Base-by-base conservation (phyloP, 495 filamentous ascomycete genomes). In the Penicillium coprophilum region DNA sequence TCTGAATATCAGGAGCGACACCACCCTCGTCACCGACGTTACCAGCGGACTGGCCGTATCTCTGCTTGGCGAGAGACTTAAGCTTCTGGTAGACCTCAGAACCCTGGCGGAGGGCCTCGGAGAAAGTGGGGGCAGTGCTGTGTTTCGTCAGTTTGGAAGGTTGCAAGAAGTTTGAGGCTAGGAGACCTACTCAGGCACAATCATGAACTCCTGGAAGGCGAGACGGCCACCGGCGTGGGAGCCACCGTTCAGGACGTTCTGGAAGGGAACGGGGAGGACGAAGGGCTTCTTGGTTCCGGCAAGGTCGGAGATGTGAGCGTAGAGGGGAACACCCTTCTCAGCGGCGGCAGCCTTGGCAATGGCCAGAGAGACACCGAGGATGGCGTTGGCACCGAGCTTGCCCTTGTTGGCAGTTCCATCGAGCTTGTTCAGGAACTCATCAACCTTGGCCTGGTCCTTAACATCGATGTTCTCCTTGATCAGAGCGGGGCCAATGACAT, bases 181-280 rank as follows among this genome's bases (percentile, higher is more conserved):
- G 44, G 17, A n/a, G 46, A 78, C 84, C 72, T 76, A 87, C 86
- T 82, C 86, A 57, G 95, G 95, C 46, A 97, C 95, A 67, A 99
- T 96, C 95, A 99, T 99, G 86, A 99, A 99, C 77, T 99, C 95
- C 79, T 99, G 95, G 88, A 99, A 99, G 59, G 95, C 95, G 55
- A 99, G 82, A 74, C 94, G 91, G 68, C 95, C 95, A 84, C 95
- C 95, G 61, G 95, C 95, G 81, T 99, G 95, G 67, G 93, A 97
- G 71, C 94, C 94, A 79, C 95, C 95, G 78, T 99, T 99, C 58
- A 99, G 84, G 71, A 99, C 95, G 81, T 99, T 99, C 91, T 92
- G 90, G 89, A 99, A 99, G 60, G 95, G 95, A 54, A 99, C 95
- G 51, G 95, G 95, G 11, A 99, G 88, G 57, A 99, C 95, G 70